Evolutionary conservation across 805 yeast genomes (phyloP), one percentile per base, ranked within the genome.

Genomic region (Groenewaldozyma salmanticensis): DNA sequence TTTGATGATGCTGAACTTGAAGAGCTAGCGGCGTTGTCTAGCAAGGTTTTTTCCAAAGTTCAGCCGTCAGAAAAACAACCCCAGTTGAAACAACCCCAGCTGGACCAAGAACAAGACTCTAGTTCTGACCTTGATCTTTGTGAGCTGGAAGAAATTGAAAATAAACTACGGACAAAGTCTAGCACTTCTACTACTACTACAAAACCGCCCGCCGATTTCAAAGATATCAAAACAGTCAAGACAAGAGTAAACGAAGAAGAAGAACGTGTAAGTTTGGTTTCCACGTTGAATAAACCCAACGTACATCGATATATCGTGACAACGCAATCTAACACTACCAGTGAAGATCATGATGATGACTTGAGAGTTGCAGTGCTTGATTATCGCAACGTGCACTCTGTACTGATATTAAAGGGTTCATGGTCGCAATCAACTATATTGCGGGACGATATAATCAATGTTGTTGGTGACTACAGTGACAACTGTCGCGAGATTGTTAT

Each of bases 401-500:
- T 34, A 6, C 29, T 57, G 9, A 19, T 48, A 7, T 43, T 57
- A 17, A 45, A 52, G 11, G 56, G 53, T n/a, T 38, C 52, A 11
- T 62, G 67, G 67, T 3, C 18, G 21, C 45, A 45, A 1, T 33
- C 51, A 2, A 40, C 35, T 1, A 52, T 56, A 5, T 39, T 32
- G 9, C 45, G 33, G 2, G 61, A 56, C 5, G 67, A 64, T 31
- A 41, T 50, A 2, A 34, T 64, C 9, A 62, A 63, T 35, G 34
- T 62, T 4, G 44, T 62, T 7, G 62, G 60, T n/a, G 46, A 47
- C 2, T 52, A 46, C 22, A 46, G 47, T 34, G 42, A 39, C 11
- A 20, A 27, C 4, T 19, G 42, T 3, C 43, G 29, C 13, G 34
- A 37, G 7, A 47, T 77, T 2, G 70, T 80, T 5, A 83, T 79